A percentile compares a stretch with the other conserved stretches of the same genome.
Conservation (phyloP, 768 basidiomycete genomes). For the Suillus decipiens region DNA sequence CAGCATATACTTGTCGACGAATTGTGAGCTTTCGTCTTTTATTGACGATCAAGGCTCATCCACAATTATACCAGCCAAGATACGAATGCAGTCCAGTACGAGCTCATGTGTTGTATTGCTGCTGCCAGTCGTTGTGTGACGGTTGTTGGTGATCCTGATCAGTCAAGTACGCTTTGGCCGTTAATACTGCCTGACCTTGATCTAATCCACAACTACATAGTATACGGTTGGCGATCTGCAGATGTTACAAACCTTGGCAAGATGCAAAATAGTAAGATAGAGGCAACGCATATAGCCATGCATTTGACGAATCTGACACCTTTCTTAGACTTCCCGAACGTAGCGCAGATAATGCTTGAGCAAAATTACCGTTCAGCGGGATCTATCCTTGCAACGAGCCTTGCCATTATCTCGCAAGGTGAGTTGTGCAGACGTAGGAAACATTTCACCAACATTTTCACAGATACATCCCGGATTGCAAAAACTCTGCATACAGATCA, state of each 20-base stretch:
- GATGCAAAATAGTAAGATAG: conserved; percentile 60
- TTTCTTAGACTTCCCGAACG: conserved; percentile 59
- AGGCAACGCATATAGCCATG: not conserved
- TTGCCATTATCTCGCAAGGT: conserved; percentile 87
- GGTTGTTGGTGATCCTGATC: conserved; percentile 90
- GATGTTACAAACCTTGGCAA: conserved; percentile 72
- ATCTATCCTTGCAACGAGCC: conserved; percentile 67
- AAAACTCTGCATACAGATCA: conserved; percentile 76
- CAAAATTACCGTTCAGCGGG: conserved; percentile 87
- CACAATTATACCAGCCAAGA: conserved; percentile 53
- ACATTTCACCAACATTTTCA: not conserved
- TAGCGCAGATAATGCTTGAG: conserved; percentile 73
- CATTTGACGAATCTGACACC: not conserved
- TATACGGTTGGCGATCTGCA: conserved; percentile 87
- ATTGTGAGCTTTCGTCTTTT: conserved; percentile 2
- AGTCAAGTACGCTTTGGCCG: conserved; percentile 58
- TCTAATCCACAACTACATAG: conserved; percentile 31
- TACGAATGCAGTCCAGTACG: conserved; percentile 81
- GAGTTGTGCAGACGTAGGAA: conserved; percentile 10
- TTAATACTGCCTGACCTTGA: not conserved
- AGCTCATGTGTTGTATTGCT: conserved; percentile 73
- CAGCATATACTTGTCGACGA: conserved; percentile 69
- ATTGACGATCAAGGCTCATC: not conserved
- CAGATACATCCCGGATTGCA: conserved; percentile 74
- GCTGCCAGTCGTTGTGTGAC: conserved; percentile 56